Base-by-base conservation (phyloP, 2,329 filamentous ascomycete genomes). In the Colletotrichum trifolii region DNA sequence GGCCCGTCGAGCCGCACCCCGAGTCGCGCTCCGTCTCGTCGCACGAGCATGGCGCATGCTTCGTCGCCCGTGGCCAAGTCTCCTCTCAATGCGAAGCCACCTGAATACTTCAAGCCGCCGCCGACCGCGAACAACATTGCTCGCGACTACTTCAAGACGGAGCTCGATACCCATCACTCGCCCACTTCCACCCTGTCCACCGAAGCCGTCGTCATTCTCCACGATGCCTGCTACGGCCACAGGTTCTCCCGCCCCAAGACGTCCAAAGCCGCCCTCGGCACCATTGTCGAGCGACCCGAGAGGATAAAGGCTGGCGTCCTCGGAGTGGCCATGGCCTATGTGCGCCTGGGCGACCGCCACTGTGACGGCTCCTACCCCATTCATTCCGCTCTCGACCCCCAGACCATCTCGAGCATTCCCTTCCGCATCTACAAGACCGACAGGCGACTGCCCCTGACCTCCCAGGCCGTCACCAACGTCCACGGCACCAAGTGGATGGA, bases 171-270 rank as follows among this genome's bases (percentile, higher is more conserved):
- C 7, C 89, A 93, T 71, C 85, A 89, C 62, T 78, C 80, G 38
- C 73, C 73, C 2, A 75, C 78, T 10, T 75, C 78, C 2, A 76
- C 77, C 8, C 73, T 77, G 34, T 69, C 78, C 39, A 77, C 85
- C 10, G 82, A 94, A 66, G 93, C 93, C 0, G 79, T 96, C 5
- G 94, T 98, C 50, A 85, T 99, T 36, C 81, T 99, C 2, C 94
- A 98, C 72, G 96, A 99, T 79, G 90, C 91, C 57, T 97, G 95
- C 78, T 99, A 98, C 75, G 94, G 95, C 33, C 96, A 99, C 79
- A 90, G 94, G 25, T 99, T 89, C 77, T 93, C 94, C 10, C 87
- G 96, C 48, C 93, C 93, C 4, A 90, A 91, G 71, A 91, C 93
- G 1, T 90, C 88, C 25, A 91, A 91, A 71, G 85, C 82, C 48